Percentiles rank a stretch among this genome's conserved stretches.
Evolutionary conservation across 1,139 yeast genomes (phyloP).

Genomic region (Yamadazyma sp.): DNA sequence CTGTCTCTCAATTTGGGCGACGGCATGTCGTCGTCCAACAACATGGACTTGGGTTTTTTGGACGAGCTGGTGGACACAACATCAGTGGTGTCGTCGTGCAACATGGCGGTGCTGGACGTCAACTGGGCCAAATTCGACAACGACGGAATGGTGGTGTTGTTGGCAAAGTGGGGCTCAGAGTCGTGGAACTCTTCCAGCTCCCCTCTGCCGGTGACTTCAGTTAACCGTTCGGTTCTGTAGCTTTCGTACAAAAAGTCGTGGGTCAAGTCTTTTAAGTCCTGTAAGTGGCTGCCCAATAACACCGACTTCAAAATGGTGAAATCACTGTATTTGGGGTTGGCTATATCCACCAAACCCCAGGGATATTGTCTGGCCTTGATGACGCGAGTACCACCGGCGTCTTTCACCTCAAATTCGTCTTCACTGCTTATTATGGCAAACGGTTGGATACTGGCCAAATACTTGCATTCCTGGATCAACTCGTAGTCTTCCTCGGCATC

Average conservation of each 20-base stretch:
- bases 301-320: slow-evolving; percentile 82
- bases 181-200: slow-evolving; percentile 31
- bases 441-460: slow-evolving; percentile 74
- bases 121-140: slow-evolving; percentile 64
- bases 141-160: slow-evolving; percentile 49
- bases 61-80: slow-evolving; percentile 25
- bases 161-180: slow-evolving; percentile 16
- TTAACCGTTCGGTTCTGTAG: slow-evolving; percentile 85
- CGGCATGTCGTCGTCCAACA: slow-evolving; percentile 30
- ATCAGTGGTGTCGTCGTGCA: slow-evolving; percentile 20
- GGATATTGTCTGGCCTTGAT: slow-evolving; percentile 87
- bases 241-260: slow-evolving; percentile 90
- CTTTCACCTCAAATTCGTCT: slow-evolving; percentile 48
- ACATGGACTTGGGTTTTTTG: slow-evolving; percentile 32
- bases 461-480: slow-evolving; percentile 77
- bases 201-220: slow-evolving; percentile 40
- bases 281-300: slow-evolving; percentile 85
- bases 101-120: slow-evolving; percentile 24
- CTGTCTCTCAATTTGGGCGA: slow-evolving; percentile 31
- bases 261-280: slow-evolving; percentile 89
- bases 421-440: slow-evolving; percentile 86
- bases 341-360: slow-evolving; percentile 88
- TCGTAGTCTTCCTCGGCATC: slow-evolving; percentile 67
- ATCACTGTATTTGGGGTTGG: slow-evolving; percentile 81
- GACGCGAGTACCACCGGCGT: slow-evolving; percentile 54